These are phyloP conservation scores for Suillus sp. DNA, from an alignment of 768 basidiomycete genomes.

Conservation along the genomic window DNA sequence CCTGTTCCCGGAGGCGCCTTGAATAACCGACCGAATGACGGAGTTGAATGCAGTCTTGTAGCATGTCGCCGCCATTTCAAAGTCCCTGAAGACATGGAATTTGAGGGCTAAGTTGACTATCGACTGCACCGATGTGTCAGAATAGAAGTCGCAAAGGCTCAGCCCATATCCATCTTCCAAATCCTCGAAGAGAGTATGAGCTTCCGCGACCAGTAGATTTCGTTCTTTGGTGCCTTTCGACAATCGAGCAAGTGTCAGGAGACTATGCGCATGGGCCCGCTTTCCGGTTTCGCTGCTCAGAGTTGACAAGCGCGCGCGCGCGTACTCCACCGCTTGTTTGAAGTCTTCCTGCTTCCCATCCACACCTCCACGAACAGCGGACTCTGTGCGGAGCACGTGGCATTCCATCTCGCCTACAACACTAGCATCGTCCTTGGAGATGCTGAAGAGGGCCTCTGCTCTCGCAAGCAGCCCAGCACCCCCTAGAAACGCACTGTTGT, in stretches of 20 bases:
- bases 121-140: neutral
- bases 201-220: neutral
- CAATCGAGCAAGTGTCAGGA: neutral
- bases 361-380: neutral
- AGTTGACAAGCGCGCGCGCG: neutral
- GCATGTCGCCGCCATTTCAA: neutral
- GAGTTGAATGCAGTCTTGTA: neutral
- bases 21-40: neutral
- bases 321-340: neutral
- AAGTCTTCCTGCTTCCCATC: neutral
- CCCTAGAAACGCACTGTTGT: neutral
- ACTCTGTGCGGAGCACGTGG: neutral
- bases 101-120: neutral
- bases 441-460: constrained; percentile 1
- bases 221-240: neutral
- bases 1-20: no score
- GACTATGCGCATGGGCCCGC: neutral
- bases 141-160: neutral
- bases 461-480: neutral
- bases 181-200: neutral
- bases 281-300: neutral
- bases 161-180: neutral
- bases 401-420: neutral
- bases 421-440: neutral
- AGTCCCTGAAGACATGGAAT: neutral